Percentiles rank a stretch among this genome's conserved stretches.
Conservation (phyloP, 2,329 filamentous ascomycete genomes). For the Microsporum canis region DNA sequence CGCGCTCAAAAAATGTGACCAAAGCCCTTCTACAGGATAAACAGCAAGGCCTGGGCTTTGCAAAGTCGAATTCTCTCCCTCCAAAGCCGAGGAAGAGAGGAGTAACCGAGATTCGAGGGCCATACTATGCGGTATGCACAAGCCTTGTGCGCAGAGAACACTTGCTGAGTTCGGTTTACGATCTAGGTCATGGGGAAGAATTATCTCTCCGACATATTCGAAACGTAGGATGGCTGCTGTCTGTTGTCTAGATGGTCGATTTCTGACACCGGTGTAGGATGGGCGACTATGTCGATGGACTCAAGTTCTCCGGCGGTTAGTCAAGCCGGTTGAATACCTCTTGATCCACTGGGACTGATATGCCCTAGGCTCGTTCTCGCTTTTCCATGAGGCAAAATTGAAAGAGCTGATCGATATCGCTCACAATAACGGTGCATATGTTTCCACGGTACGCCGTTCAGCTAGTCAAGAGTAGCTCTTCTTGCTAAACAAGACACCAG, state of each 20-base stretch:
- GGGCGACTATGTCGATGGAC: conserved; percentile 44
- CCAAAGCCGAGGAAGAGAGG: conserved; percentile 40
- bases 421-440: conserved; percentile 41
- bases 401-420: conserved; percentile 41
- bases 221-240: conserved; percentile 31
- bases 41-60: conserved; percentile 41
- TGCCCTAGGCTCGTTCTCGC: conserved; percentile 38
- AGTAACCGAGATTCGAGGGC: conserved; percentile 46
- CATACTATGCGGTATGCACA: conserved; percentile 40
- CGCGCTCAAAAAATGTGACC: neutral
- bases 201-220: conserved; percentile 43
- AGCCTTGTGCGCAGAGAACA: neutral
- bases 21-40: conserved; percentile 39
- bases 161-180: neutral
- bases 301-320: conserved; percentile 44
- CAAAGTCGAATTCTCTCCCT: conserved; percentile 39
- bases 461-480: neutral
- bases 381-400: conserved; percentile 38
- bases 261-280: conserved; percentile 26
- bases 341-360: neutral
- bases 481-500: conserved; percentile 16
- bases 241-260: neutral
- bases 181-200: conserved; percentile 40
- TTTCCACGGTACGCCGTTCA: conserved; percentile 36
- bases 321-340: neutral